A percentile compares a stretch with the other conserved stretches of the same genome.
Conservation (phyloP, 2,329 filamentous ascomycete genomes). For the Ascochyta pisi region DNA sequence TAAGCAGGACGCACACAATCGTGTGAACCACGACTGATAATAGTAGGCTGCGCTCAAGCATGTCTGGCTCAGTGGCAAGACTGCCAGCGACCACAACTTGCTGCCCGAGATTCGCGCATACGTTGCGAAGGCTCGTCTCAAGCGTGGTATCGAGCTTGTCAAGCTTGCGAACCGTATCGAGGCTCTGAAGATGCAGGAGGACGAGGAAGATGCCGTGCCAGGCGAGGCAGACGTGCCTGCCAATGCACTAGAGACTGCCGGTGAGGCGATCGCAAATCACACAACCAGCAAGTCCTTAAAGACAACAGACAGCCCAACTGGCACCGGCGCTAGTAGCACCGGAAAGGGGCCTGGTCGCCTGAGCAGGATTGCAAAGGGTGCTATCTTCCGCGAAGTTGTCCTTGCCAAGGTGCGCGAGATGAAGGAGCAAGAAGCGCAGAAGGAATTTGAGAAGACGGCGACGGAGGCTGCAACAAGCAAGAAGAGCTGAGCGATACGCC, state of each 20-base stretch:
- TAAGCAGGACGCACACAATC: slow-evolving; percentile 45
- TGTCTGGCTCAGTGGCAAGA: slow-evolving; percentile 89
- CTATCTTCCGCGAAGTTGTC: slow-evolving; percentile 94
- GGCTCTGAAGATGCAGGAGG: slow-evolving; percentile 89
- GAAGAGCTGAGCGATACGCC: slow-evolving; percentile 24
- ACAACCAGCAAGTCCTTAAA: slow-evolving; percentile 31
- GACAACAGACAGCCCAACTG: slow-evolving; percentile 11
- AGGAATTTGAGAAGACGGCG: slow-evolving; percentile 69
- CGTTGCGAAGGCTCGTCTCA: slow-evolving; percentile 88
- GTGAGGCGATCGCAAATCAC: slow-evolving; percentile 50
- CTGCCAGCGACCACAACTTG: slow-evolving; percentile 93
- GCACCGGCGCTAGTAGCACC: slow-evolving; percentile 16
- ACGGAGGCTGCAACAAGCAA: slow-evolving; percentile 37
- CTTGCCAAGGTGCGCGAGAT: slow-evolving; percentile 91
- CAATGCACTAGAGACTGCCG: slow-evolving; percentile 65
- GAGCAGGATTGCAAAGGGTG: slow-evolving; percentile 65
- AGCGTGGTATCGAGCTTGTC: slow-evolving; percentile 93
- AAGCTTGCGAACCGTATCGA: slow-evolving; percentile 97
- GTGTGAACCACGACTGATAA: slow-evolving; percentile 18
- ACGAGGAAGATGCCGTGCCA: slow-evolving; percentile 76
- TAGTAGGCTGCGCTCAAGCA: slow-evolving; percentile 76
- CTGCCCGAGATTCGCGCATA: slow-evolving; percentile 95
- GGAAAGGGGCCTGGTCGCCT: slow-evolving; percentile 58
- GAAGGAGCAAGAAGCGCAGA: slow-evolving; percentile 82
- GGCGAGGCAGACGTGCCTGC: slow-evolving; percentile 66